Percentiles rank a stretch among this genome's conserved stretches.
These are phyloP conservation scores for Herpetomonas samuelpessoai DNA, from an alignment of 208 protist genomes.

Conservation along the genomic window DNA sequence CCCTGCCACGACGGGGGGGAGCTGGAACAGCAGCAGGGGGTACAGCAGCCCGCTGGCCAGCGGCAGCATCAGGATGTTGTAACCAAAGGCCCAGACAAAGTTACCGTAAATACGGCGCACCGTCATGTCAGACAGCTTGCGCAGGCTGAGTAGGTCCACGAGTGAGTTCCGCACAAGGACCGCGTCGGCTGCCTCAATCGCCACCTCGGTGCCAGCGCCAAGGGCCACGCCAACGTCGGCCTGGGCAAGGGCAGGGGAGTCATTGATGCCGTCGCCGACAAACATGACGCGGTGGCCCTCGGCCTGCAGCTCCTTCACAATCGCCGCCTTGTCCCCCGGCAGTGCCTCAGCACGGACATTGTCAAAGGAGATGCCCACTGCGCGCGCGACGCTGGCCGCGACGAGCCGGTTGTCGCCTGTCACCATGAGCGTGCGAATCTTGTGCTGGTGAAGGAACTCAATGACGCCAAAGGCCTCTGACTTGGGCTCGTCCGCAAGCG, in stretches of 20 bases:
- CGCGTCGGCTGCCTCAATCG: slow-evolving; percentile 79
- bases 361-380: slow-evolving; percentile 66
- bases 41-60: slow-evolving; percentile 76
- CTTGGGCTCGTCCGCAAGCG: slow-evolving; percentile 86
- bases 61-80: slow-evolving; percentile 88
- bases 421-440: slow-evolving; percentile 67
- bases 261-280: slow-evolving; percentile 92
- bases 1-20: slow-evolving; percentile 71
- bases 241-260: slow-evolving; percentile 83
- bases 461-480: slow-evolving; percentile 81
- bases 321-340: slow-evolving; percentile 76
- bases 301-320: slow-evolving; percentile 74
- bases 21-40: slow-evolving; percentile 54
- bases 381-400: slow-evolving; percentile 52
- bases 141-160: slow-evolving; percentile 69
- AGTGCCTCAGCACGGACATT: slow-evolving; percentile 81
- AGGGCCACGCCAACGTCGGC: slow-evolving; percentile 86
- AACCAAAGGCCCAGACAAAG: slow-evolving; percentile 88
- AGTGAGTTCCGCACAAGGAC: slow-evolving; percentile 80
- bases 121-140: slow-evolving; percentile 52
- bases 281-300: slow-evolving; percentile 59
- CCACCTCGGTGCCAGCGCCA: slow-evolving; percentile 80
- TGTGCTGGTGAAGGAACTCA: slow-evolving; percentile 37
- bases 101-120: slow-evolving; percentile 84
- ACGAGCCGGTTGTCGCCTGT: slow-evolving; percentile 79